Percentiles rank a stretch among this genome's conserved stretches.
These are phyloP conservation scores for Hymenochaete sp. DNA, from an alignment of 1,284 basidiomycete genomes.

Conservation along the genomic window DNA sequence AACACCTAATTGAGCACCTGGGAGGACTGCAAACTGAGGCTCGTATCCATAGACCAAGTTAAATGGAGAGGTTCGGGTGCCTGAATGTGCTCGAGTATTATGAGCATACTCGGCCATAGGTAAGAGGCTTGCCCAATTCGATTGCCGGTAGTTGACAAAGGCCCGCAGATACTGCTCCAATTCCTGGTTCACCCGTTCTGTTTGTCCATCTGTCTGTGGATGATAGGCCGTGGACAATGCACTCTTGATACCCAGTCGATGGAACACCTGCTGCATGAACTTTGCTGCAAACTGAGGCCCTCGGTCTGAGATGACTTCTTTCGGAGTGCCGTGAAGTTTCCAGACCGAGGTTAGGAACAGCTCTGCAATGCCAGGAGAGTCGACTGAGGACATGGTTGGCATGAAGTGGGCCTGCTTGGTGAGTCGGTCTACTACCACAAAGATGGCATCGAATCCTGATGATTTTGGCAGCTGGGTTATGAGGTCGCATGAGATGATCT, in stretches of 20 bases:
- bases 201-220: slow-evolving; percentile 26
- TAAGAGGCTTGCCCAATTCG: slow-evolving; percentile 25
- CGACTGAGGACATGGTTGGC: slow-evolving; percentile 24
- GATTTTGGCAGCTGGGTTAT: slow-evolving; percentile 26
- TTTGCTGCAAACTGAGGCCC: slow-evolving; percentile 30
- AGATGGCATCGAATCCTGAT: slow-evolving; percentile 28
- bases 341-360: slow-evolving; percentile 7
- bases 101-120: slow-evolving; percentile 23
- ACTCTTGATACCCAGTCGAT: background rate
- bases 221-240: slow-evolving; percentile 12
- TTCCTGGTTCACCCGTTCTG: slow-evolving; percentile 24
- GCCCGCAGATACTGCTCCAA: slow-evolving; percentile 22
- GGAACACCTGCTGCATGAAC: slow-evolving; percentile 20
- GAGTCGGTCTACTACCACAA: slow-evolving; percentile 31
- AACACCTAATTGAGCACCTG: background rate
- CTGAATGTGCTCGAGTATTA: slow-evolving; percentile 20
- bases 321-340: slow-evolving; percentile 23
- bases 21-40: background rate
- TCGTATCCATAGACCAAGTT: slow-evolving; percentile 13
- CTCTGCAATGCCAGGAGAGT: slow-evolving; percentile 17
- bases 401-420: slow-evolving; percentile 27
- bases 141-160: slow-evolving; percentile 23
- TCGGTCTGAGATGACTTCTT: slow-evolving; percentile 27
- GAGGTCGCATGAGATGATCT: slow-evolving; percentile 13
- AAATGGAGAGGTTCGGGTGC: slow-evolving; percentile 25